Base-by-base conservation (phyloP, 2,329 filamentous ascomycete genomes). In the Calonectria honghensis region DNA sequence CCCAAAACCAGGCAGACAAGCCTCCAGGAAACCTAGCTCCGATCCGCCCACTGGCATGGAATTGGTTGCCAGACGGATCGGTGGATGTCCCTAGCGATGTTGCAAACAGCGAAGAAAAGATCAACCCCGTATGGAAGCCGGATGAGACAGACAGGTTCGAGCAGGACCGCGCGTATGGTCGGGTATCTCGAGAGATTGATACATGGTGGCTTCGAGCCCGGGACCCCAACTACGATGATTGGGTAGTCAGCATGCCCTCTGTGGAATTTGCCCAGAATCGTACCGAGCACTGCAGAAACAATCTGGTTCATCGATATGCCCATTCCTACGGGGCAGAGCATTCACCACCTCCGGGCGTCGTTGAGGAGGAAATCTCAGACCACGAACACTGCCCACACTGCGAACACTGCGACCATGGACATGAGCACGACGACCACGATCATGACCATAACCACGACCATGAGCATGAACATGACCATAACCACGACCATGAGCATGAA, bases 131-230 rank as follows among this genome's bases (percentile, higher is more conserved):
- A 1, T 91, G 89, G 88, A 86, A 88, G 63, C 85, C 87, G 6
- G 87, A 91, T 48, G 86, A 90, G 77, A 83, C 85, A 27, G 88
- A 91, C 78, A 92, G 91, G 79, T 91, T 89, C 73, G 88, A 91
- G 79, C 90, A 92, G 79, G 91, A 93, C 79, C 86, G 86, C 37
- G 84, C 86, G 13, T 93, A 93, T 76, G 90, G 90, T 1, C 88
- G 90, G 48, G 91, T 93, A 0, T 93, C 92, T 1, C 87, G 91
- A 75, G 92, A 93, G 81, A 89, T 93, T 66, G 92, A 93, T 80
- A 88, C 87, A 3, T 93, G 92, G 92, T 93, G 92, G 91, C 86
- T 91, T 57, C 88, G 87, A 63, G 90, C 90, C 52, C 88, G 91
- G 51, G 90, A 93, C 74, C 89, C 89, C 2, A 93, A 93, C 78